A percentile compares a stretch with the other conserved stretches of the same genome.
These are phyloP conservation scores for Corynespora cassiicola DNA, from an alignment of 2,329 filamentous ascomycete species.

Conservation along the genomic window DNA sequence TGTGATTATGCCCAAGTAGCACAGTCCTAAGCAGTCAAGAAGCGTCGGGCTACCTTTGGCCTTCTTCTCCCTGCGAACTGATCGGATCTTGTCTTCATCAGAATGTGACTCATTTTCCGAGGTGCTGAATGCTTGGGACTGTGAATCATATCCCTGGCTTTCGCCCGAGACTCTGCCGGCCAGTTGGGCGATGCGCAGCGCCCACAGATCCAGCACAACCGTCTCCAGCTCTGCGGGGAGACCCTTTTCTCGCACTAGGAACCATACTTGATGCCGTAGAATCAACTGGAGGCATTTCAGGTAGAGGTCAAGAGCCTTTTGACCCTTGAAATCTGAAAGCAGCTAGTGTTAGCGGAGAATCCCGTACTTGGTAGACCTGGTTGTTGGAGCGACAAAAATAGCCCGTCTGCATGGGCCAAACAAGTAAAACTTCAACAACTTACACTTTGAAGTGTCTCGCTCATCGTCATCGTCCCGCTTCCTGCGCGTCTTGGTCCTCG, in stretches of 20 bases:
- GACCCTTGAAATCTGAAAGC: constrained; percentile 65
- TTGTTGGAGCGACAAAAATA: no score
- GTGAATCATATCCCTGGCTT: constrained; percentile 40
- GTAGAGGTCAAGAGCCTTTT: constrained; percentile 76
- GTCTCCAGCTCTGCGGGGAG: constrained; percentile 78
- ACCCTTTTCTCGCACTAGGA: constrained; percentile 71
- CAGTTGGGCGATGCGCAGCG: constrained; percentile 70
- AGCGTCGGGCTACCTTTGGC: constrained; percentile 67
- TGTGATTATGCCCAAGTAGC: constrained; percentile 79
- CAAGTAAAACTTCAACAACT: constrained; percentile 9
- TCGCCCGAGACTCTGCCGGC: constrained; percentile 49
- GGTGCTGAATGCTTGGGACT: constrained; percentile 65
- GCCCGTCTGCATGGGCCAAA: no score
- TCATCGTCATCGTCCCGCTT: constrained; percentile 59
- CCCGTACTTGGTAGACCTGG: no score
- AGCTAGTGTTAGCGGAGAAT: constrained; percentile 27
- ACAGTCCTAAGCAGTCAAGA: constrained; percentile 76
- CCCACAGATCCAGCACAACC: constrained; percentile 85
- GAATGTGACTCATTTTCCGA: constrained; percentile 54
- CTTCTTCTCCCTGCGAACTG: constrained; percentile 50
- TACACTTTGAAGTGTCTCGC: constrained; percentile 59
- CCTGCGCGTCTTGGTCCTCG: constrained; percentile 61
- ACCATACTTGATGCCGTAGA: constrained; percentile 79
- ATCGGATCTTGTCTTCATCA: constrained; percentile 41
- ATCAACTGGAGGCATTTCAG: constrained; percentile 85